phyloP scores from a whole-genome alignment of 192 early-diverging fungal species.

The Coemansia sp. region DNA sequence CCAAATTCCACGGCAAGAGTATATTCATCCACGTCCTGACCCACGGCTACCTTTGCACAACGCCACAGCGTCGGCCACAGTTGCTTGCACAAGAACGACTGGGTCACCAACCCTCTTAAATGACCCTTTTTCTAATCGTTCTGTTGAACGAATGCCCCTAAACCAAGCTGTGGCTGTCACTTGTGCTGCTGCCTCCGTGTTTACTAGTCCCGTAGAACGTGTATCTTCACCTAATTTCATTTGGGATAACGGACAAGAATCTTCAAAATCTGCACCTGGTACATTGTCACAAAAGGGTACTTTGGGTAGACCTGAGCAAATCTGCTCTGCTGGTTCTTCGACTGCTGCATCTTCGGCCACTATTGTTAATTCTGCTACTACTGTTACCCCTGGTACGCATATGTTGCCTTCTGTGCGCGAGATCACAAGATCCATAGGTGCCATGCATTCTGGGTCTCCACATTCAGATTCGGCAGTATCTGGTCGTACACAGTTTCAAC shows the following conservation, averaged over 20 bases:
- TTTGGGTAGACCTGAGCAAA: too few relatives aligned
- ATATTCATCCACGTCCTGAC: neutral
- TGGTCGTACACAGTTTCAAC: neutral
- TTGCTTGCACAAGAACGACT: neutral
- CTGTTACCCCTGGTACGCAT: conserved; percentile 11
- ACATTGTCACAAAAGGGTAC: too few relatives aligned
- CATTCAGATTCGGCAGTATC: conserved; percentile 4
- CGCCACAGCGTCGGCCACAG: neutral
- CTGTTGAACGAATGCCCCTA: too few relatives aligned
- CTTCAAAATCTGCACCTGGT: conserved; percentile 3
- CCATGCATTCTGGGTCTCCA: conserved; percentile 20
- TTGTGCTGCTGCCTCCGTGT: too few relatives aligned
- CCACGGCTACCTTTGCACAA: neutral
- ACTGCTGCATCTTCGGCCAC: conserved; percentile 2
- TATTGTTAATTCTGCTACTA: neutral
- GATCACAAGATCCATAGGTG: conserved; percentile 39
- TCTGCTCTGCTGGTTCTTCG: conserved; percentile 7
- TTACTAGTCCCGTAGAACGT: too few relatives aligned
- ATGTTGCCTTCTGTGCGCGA: conserved; percentile 44
- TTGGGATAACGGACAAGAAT: conserved; percentile 14
- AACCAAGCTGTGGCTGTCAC: too few relatives aligned
- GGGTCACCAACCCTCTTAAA: too few relatives aligned
- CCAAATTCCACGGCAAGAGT: neutral
- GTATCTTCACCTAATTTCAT: conserved; percentile 8
- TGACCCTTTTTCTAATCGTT: too few relatives aligned